A percentile compares a stretch with the other conserved stretches of the same genome.
phyloP scores from a whole-genome alignment of 352 stramenopile species.

The Phytophthora sp. region DNA sequence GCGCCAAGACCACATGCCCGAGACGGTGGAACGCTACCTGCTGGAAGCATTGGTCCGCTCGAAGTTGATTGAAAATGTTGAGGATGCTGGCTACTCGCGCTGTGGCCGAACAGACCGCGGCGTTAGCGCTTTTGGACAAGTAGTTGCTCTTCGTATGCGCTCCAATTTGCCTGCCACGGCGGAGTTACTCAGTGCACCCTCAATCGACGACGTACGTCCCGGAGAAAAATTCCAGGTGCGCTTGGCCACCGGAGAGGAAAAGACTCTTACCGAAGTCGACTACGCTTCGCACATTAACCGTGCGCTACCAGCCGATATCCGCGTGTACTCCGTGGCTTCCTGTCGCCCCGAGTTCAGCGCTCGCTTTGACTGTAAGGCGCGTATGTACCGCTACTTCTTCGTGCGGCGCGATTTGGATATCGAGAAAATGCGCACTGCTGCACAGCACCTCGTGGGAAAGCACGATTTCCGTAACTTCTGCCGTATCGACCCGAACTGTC shows the following conservation, averaged over 20 bases:
- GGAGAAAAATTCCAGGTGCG: slow-evolving; percentile 70
- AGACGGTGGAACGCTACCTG: slow-evolving; percentile 94
- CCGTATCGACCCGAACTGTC: slow-evolving; percentile 98
- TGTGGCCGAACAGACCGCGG: slow-evolving; percentile 98
- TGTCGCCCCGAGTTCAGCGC: slow-evolving; percentile 91
- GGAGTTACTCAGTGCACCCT: slow-evolving; percentile 60
- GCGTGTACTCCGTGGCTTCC: slow-evolving; percentile 84
- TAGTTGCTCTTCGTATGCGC: slow-evolving; percentile 71
- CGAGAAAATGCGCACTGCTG: slow-evolving; percentile 88
- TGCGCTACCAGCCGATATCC: slow-evolving; percentile 92
- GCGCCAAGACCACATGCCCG: slow-evolving; percentile 87
- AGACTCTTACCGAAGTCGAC: slow-evolving; percentile 92
- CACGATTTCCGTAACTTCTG: slow-evolving; percentile 99
- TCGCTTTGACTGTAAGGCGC: slow-evolving; percentile 93
- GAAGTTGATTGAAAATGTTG: slow-evolving; percentile 89
- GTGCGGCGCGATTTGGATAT: slow-evolving; percentile 71
- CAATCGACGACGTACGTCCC: slow-evolving; percentile 72
- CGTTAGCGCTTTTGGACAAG: slow-evolving; percentile 91
- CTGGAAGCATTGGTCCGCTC: slow-evolving; percentile 94
- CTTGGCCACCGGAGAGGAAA: slow-evolving; percentile 60
- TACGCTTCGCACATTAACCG: slow-evolving; percentile 97
- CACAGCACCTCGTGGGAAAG: slow-evolving; percentile 90
- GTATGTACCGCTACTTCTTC: slow-evolving; percentile 99
- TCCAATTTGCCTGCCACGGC: slow-evolving; percentile 77
- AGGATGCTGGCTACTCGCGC: slow-evolving; percentile 91